Evolutionary conservation across 441 rosid species (phyloP), one percentile per base, ranked within the genome.

Genomic region (Erysimum cheiri): DNA sequence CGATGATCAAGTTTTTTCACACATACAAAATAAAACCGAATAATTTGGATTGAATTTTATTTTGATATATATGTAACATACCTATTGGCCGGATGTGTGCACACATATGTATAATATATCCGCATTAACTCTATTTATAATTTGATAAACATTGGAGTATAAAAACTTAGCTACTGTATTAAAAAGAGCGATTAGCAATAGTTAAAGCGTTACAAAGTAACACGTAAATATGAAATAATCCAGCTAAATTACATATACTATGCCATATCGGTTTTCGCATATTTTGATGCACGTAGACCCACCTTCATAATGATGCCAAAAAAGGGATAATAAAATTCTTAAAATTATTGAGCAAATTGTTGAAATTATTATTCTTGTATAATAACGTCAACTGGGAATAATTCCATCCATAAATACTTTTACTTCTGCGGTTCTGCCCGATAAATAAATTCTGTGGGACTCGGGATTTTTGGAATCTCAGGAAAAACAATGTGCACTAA

Each of bases 221-320:
- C 22, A 19, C 1, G 22, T 19, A 19, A 19, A 19, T 1, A 19
- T 19, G 22, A 19, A 19, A 19, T 19, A 19, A 19, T 19, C 29
- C 39, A 54, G 19, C 69, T 54, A 35, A 63, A 8, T 64, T 72
- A n/a, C 60, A 72, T 56, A 64, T 29, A 26, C 3, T 56, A 56
- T 46, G 29, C 3, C 33, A 29, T 28, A 12, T 12, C 19, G 24
- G 10, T 36, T 72, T 26, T 46, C 24, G 40, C 43, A 33, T 33
- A 36, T 36, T 55, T 36, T 15, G 43, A 36, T 62, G 63, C 64
- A 64, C 64, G 76, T 53, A 62, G 41, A 47, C 54, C 69, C 62
- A 41, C 53, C 31, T 53, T 53, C 69, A 26, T 8, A 19, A 1
- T 19, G 22, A 19, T 62, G 17, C 69, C 69, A 55, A 22, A 53